Evolutionary conservation across 768 basidiomycete species (phyloP).

Genomic region (Tricholoma saponaceum): DNA sequence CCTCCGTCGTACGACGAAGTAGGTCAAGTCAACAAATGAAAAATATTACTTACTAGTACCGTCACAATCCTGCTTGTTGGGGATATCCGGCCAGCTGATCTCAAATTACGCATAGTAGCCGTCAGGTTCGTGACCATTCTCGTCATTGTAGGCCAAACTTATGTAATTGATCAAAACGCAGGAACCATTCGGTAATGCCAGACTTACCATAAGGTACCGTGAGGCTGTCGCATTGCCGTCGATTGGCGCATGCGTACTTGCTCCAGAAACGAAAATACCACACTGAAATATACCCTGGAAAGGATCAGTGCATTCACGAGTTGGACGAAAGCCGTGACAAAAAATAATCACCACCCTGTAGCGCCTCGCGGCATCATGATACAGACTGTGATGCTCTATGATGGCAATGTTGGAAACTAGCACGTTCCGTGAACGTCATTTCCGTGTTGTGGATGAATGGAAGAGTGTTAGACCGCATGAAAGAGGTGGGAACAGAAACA

Average conservation of each 20-base stretch:
- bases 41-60: neutral
- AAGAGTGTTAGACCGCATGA: neutral
- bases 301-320: neutral
- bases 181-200: neutral
- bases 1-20: neutral
- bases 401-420: neutral
- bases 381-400: neutral
- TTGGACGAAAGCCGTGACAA: neutral
- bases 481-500: neutral
- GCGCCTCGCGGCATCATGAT: too few relatives aligned
- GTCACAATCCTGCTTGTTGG: neutral
- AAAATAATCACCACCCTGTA: neutral
- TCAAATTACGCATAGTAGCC: conserved; percentile 3
- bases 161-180: neutral
- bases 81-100: neutral
- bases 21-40: neutral
- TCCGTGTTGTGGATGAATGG: neutral
- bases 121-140: neutral
- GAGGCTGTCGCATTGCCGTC: neutral
- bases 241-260: neutral
- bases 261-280: too few relatives aligned
- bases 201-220: neutral
- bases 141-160: neutral
- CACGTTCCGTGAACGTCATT: neutral
- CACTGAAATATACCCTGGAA: neutral